Conservation (phyloP, 768 basidiomycete species). For the Hirschioporus abietinus region DNA sequence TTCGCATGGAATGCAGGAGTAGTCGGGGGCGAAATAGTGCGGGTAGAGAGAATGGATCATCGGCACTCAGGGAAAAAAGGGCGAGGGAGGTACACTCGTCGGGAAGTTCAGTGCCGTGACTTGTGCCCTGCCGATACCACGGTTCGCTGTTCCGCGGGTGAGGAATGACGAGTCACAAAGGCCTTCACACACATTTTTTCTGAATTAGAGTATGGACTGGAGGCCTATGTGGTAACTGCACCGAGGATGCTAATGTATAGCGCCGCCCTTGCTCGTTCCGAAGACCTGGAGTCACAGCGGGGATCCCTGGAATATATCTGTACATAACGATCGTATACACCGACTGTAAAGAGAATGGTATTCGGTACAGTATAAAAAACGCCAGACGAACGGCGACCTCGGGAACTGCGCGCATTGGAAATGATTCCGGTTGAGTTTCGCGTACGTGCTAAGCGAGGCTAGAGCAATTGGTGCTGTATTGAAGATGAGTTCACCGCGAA, state of each 20-base stretch:
- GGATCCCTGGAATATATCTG: neutral
- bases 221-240: neutral
- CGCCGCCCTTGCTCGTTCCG: neutral
- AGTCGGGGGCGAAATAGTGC: neutral
- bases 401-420: no score
- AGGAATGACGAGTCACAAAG: neutral
- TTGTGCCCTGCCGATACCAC: neutral
- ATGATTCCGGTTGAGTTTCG: no score
- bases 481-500: no score
- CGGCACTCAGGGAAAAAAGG: neutral
- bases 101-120: neutral
- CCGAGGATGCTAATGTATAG: neutral
- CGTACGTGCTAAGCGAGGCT: no score
- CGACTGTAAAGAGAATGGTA: neutral
- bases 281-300: neutral
- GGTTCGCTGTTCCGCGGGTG: no score
- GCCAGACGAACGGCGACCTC: neutral
- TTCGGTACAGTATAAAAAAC: neutral
- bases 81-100: neutral
- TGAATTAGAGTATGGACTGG: neutral
- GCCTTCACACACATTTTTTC: neutral
- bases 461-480: no score
- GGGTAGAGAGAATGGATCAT: neutral
- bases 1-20: neutral
- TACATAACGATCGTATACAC: neutral